Evolutionary conservation across 257 asterid genomes (phyloP), one percentile per base, ranked within the genome.

Genomic region (Anisodus tanguticus): DNA sequence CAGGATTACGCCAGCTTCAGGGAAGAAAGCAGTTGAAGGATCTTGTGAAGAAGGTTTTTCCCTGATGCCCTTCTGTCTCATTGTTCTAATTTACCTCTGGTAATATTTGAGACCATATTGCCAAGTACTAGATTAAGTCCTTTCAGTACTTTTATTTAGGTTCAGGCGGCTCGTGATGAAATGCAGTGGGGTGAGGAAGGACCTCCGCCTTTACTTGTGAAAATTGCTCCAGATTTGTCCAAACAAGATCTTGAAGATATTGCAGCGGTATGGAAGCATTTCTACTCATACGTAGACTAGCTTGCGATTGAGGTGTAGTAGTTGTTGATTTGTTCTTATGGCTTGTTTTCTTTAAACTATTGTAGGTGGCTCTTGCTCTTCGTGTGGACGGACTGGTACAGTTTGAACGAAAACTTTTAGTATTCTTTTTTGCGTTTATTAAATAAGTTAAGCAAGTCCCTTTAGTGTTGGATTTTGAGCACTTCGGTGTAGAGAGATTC

Each of bases 141-240:
- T 31, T 9, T 83, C 58, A 37, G 84, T 60, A 69, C 66, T 13
- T 78, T 84, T 51, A 58, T 53, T 81, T 85, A 97, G 99, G 93
- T 97, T 85, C 99, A 93, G 93, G 99, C 98, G 10, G 98, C 97
- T 76, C 96, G 98, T 72, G 98, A 97, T 86, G 99, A 97, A 90
- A 97, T 95, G 99, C 98, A 97, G 92, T 95, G 99, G 99, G 98
- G 95, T 80, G 99, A 97, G 84, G 99, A 97, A 72, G 99, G 99
- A 11, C 98, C 99, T 54, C 98, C 99, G 10, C 98, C 98, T 0
- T 86, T 97, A 88, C 98, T 97, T 47, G 98, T 95, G 72, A 97
- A 95, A 92, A 97, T 97, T 83, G 99, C 98, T 81, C 99, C 98
- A 22, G 98, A 97, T 83, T 89, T 97, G 87, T 97, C 99, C 57